Percentiles rank a stretch among this genome's conserved stretches.
phyloP scores from a whole-genome alignment of 257 asterid genomes.

The Solanum clarkiae region DNA sequence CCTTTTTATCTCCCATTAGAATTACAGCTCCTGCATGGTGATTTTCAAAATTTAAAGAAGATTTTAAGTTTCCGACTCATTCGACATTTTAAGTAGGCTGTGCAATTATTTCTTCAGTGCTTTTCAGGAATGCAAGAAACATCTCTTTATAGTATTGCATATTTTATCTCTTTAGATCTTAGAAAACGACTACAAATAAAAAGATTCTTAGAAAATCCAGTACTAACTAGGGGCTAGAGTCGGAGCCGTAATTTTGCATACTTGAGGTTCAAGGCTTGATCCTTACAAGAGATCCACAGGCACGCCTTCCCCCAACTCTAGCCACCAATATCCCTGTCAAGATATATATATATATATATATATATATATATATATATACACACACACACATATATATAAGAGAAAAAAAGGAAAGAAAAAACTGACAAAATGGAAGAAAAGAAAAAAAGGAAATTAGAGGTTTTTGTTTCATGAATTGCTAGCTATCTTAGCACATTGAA shows the following conservation, averaged over 20 bases:
- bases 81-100: background rate
- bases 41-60: background rate
- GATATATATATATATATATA: background rate
- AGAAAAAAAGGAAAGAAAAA: background rate
- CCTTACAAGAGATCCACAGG: background rate
- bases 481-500: background rate
- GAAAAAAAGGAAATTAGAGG: background rate
- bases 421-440: background rate
- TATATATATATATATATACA: too few relatives aligned
- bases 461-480: background rate
- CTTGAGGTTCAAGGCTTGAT: background rate
- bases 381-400: too few relatives aligned
- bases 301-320: background rate
- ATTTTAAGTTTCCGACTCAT: background rate
- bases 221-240: background rate
- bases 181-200: background rate
- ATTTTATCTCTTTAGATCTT: background rate
- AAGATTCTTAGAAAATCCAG: background rate
- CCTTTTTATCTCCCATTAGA: background rate
- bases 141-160: background rate
- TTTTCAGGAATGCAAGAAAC: background rate
- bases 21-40: background rate
- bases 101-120: background rate
- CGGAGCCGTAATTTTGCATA: background rate
- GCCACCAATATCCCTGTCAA: background rate